Evolutionary conservation across 164 flowering plant genomes (phyloP).

Genomic region (Platanus orientalis): DNA sequence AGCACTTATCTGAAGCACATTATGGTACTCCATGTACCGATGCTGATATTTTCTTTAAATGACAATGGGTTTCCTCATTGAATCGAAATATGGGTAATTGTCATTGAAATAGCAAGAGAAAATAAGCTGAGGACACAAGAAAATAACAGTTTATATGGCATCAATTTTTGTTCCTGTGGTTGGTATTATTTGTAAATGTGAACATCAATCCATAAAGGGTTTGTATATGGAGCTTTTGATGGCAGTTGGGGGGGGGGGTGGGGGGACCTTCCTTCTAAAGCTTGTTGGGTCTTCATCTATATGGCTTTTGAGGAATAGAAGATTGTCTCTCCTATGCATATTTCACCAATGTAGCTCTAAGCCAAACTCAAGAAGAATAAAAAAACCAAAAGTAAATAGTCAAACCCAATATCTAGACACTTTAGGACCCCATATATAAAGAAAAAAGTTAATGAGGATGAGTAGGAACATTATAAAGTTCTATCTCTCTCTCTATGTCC

Average conservation of each 20-base stretch:
- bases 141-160: too few species aligned
- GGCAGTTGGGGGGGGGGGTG: too few species aligned
- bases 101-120: too few species aligned
- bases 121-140: too few species aligned
- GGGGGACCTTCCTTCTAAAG: slow-evolving; percentile 29
- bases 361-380: slow-evolving; percentile 16
- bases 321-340: slow-evolving; percentile 44
- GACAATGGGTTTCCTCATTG: too few species aligned
- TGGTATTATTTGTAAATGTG: slow-evolving; percentile 22
- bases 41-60: too few species aligned
- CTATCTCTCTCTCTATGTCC: slow-evolving; percentile 17
- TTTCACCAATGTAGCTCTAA: slow-evolving; percentile 22
- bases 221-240: slow-evolving; percentile 25
- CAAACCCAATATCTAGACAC: slow-evolving; percentile 24
- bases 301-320: slow-evolving; percentile 61
- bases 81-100: too few species aligned
- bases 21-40: too few species aligned
- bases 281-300: slow-evolving; percentile 20
- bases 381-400: slow-evolving; percentile 17
- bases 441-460: slow-evolving; percentile 16
- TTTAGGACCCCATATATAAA: slow-evolving; percentile 12
- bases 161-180: slow-evolving; percentile 20
- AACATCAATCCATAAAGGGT: slow-evolving; percentile 25
- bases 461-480: slow-evolving; percentile 29
- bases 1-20: too few species aligned